Evolutionary conservation across 768 basidiomycete species (phyloP).

Genomic region (Mycena alexandri): DNA sequence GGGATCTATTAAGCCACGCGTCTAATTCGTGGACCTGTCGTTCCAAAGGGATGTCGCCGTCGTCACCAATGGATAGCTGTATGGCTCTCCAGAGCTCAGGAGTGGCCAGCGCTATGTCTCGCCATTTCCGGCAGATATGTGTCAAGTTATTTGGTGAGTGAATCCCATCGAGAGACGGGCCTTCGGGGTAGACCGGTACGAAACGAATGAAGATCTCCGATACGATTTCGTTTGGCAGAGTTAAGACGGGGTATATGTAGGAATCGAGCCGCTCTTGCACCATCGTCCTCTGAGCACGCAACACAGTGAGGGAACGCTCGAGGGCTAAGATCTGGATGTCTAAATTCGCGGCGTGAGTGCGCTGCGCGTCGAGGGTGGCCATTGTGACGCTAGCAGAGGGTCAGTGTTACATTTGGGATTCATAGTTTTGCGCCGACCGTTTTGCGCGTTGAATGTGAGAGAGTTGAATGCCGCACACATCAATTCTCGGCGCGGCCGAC

Average conservation of each 20-base stretch:
- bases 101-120: background rate
- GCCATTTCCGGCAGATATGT: constrained; percentile 1
- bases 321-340: too few species aligned
- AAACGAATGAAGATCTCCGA: background rate
- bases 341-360: too few species aligned
- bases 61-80: background rate
- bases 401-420: too few species aligned
- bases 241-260: background rate
- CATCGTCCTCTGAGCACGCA: background rate
- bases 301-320: too few species aligned
- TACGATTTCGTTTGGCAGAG: background rate
- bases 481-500: too few species aligned
- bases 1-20: background rate
- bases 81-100: background rate
- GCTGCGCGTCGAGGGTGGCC: too few species aligned
- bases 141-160: background rate
- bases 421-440: too few species aligned
- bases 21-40: background rate
- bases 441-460: too few species aligned
- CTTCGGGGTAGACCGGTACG: background rate
- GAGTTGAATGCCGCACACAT: too few species aligned
- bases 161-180: background rate
- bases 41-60: background rate
- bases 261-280: constrained; percentile 5
- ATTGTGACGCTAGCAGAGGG: too few species aligned